These are phyloP conservation scores for Globisporangium iwayamae DNA, from an alignment of 352 stramenopile species.

Conservation along the genomic window DNA sequence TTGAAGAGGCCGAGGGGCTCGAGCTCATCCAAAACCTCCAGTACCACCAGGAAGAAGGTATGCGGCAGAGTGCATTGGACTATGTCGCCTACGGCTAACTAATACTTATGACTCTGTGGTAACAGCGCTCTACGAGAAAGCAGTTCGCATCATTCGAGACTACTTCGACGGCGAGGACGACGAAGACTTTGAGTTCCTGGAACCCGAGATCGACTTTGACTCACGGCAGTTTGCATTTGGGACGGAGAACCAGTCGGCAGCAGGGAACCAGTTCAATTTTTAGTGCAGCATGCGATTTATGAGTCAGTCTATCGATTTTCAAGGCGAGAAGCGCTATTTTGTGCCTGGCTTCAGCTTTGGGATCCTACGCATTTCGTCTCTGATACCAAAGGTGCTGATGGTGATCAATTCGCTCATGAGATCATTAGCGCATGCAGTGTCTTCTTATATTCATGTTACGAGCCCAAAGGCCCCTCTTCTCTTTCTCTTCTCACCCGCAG, in stretches of 20 bases:
- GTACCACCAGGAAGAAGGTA: conserved; percentile 96
- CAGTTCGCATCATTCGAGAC: conserved; percentile 94
- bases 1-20: conserved; percentile 95
- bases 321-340: background rate
- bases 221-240: conserved; percentile 70
- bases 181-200: conserved; percentile 81
- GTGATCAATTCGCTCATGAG: background rate
- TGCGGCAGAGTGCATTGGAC: conserved; percentile 6
- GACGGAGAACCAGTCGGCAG: conserved; percentile 17
- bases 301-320: conserved; percentile 6
- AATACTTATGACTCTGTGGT: background rate
- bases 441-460: conserved; percentile 8
- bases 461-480: background rate
- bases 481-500: background rate
- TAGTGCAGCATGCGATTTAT: conserved; percentile 3
- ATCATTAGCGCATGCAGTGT: background rate
- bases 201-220: conserved; percentile 45
- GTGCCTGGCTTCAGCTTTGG: background rate
- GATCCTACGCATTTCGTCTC: background rate
- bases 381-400: background rate
- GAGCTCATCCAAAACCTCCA: conserved; percentile 98
- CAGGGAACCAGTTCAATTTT: conserved; percentile 14
- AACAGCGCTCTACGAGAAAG: conserved; percentile 91
- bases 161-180: conserved; percentile 98
- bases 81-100: background rate